Base-by-base conservation (phyloP, 2,329 filamentous ascomycete genomes). In the Colletotrichum sp. region DNA sequence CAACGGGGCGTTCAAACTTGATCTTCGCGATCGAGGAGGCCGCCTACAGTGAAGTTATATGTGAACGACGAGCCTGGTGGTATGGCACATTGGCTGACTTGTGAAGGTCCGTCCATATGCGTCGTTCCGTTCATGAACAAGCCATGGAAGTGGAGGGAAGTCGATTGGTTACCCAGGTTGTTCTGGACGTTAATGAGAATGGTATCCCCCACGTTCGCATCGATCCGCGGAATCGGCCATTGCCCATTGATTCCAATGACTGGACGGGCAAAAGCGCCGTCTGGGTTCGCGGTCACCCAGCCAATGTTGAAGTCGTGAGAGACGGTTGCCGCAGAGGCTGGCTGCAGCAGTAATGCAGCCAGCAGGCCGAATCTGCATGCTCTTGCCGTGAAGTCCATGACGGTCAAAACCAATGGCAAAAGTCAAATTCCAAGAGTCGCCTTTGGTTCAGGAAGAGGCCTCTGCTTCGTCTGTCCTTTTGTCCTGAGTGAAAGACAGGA, bases 201-300 rank as follows among this genome's bases (percentile, higher is more conserved):
- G 26, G 86, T 88, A 81, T 95, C 93, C 73, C 93, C 93, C 66
- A 92, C 86, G 64, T 89, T 89, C 49, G 90, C 93, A 68, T 90
- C 88, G 72, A 95, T 92, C 30, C 85, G 84, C 1, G 95, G 95
- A 69, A 94, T 89, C 3, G 95, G 95, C 93, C 94, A 95, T 85
- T 93, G 83, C 6, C 91, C 91, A 80, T 97, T 96, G 85, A 97
- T 93, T 62, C 93, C 94, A 81, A 96, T 95, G 5, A 91, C 90
- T n/a, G 92, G 89, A 36, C 94, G 89, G 52, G 90, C 87, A 75
- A 89, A 89, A 9, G 88, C 86, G 26, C 92, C 93, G 85, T 96
- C 95, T 0, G 95, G 95, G 79, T 94, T 93, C 39, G 93, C 91
- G 57, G 85, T 90, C 13, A 95, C 91, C 94, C 94, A 96, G 74